Evolutionary conservation across 352 stramenopile species (phyloP), one percentile per base, ranked within the genome.

Genomic region (Saprolegnia parasitica): DNA sequence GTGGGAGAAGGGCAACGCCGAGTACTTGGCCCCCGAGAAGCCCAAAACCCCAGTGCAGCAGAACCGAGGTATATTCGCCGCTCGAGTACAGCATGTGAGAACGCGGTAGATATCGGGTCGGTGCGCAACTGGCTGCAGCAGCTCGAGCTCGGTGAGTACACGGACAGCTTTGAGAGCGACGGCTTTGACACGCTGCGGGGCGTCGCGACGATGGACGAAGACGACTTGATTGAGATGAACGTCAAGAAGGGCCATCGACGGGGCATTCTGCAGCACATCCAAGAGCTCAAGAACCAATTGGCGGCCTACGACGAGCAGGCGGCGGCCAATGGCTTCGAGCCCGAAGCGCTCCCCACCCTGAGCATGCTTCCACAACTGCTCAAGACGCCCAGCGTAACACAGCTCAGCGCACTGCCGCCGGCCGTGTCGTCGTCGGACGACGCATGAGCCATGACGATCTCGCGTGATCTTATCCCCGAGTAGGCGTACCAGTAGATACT

Each of bases 121-220:
- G 83, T 95, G 49, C 76, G 83, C 65, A 88, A 89, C 67, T 95
- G 87, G 87, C 80, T 95, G 50, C 93, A 89, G 76, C 81, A 79
- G 37, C 79, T 95, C 66, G 89, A 95, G 68, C 91, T 95, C 82
- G 87, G 92, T 67, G 84, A 93, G 75, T 93, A 95, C 73, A 88
- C 83, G 35, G 77, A 88, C 63, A 90, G 88, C 76, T 95, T 95
- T 72, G 86, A 95, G 66, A 88, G 89, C 61, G 87, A 95, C 73
- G 87, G 87, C 20, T 95, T 95, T 68, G 87, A 95, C 74, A 93
- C 85, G 49, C 72, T 95, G 13, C 83, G 86, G 55, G 86, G 85
- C 45, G 85, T 95, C 35, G 85, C 86, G 42, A 95, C 85, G 16
- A 93, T 95, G 45, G 81, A 95, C 56, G 87, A 95, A 80, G 79